Base-by-base conservation (phyloP, 306 rosid genomes). In the Betula pendula region DNA sequence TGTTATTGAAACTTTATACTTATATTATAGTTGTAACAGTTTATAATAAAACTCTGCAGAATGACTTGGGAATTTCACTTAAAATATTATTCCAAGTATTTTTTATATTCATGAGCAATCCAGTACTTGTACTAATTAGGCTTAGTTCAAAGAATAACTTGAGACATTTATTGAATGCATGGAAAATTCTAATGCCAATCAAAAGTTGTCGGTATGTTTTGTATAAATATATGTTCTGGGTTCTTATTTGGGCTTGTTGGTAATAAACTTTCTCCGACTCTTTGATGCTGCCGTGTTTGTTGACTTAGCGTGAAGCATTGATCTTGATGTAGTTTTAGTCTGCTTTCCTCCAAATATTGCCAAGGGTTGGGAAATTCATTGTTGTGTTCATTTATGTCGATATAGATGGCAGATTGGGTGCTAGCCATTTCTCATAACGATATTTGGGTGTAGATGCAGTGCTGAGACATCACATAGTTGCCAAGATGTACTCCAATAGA, bases 401-500 rank as follows among this genome's bases (percentile, higher is more conserved):
- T 29, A 15, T 35, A 5, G 67, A 27, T 25, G 67, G 40, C 3
- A 15, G 67, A 60, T 14, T 25, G 4, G 42, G 20, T 60, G 25
- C 11, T 60, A 15, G 38, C 40, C 27, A 13, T 47, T 62, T 75
- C 47, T 59, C 24, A 43, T 16, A 74, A 13, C 58, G 27, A 27
- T 44, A 56, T 27, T 16, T 43, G 19, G 47, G 31, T 1, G 19
- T 29, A 24, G 35, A 62, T 62, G 79, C 60, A 63, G 79, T 15
- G 68, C 22, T 75, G 71, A 75, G 47, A 29, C 45, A 63, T 62
- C 52, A 47, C 4, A 24, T 12, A 0, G 50, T 24, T 75, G 24
- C 22, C 22, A 75, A 75, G 56, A 75, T 59, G 79, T 75, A 75
- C 79, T 60, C 79, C 27, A 75, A 75, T 47, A 62, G 79, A 25